phyloP scores from a whole-genome alignment of 495 filamentous ascomycete genomes.

The Parachaetomium inaequale region DNA sequence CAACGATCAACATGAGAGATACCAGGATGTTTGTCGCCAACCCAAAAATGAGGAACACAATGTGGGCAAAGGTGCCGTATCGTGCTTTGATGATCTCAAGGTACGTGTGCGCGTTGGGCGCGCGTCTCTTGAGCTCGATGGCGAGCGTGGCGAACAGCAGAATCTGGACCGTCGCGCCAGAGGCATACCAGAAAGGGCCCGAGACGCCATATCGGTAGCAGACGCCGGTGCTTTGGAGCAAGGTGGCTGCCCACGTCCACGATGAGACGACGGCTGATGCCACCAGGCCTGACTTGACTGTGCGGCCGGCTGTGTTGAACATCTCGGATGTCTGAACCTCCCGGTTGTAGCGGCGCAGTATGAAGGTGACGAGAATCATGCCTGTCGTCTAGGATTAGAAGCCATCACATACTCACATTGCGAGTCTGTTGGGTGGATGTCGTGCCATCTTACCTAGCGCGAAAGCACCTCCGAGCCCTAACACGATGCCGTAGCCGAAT shows the following conservation, averaged over 20 bases:
- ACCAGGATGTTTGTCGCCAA: conserved; percentile 79
- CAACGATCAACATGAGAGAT: conserved; percentile 89
- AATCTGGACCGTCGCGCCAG: conserved; percentile 67
- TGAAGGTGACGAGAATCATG: conserved; percentile 67
- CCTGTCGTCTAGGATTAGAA: conserved; percentile 7
- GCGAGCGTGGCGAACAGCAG: conserved; percentile 89
- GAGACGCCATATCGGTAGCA: conserved; percentile 92
- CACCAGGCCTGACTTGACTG: conserved; percentile 93
- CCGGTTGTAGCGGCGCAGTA: conserved; percentile 81
- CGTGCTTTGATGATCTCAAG: conserved; percentile 65
- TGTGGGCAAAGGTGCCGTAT: conserved; percentile 60
- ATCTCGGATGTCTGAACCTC: conserved; percentile 96
- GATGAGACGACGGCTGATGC: conserved; percentile 91
- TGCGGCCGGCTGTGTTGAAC: conserved; percentile 92
- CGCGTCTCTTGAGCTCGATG: conserved; percentile 86
- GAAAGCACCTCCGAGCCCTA: conserved; percentile 72
- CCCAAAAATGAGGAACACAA: conserved; percentile 77
- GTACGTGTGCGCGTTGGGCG: conserved; percentile 84
- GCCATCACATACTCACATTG: no score
- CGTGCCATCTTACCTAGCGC: conserved; percentile 60
- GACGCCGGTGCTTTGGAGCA: conserved; percentile 79
- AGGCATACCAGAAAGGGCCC: conserved; percentile 87
- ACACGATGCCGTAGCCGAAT: conserved; percentile 80
- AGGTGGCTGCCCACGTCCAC: conserved; percentile 90
- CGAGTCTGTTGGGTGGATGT: background rate